Evolutionary conservation across 2,329 filamentous ascomycete genomes (phyloP), one percentile per base, ranked within the genome.

Genomic region (Gnomoniopsis smithogilvyi): DNA sequence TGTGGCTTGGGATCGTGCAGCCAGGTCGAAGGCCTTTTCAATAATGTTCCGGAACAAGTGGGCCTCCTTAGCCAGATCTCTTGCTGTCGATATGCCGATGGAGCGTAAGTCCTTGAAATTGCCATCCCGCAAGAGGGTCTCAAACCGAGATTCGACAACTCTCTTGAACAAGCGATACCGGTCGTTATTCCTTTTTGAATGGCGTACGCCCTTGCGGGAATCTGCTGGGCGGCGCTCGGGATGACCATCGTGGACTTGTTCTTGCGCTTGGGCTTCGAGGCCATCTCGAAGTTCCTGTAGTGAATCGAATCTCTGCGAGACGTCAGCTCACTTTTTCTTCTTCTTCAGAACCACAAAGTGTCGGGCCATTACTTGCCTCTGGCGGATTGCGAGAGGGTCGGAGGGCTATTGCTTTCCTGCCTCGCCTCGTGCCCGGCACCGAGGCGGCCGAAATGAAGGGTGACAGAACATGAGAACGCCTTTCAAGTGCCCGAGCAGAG

Each of bases 31-130:
- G 36, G 79, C 74, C n/a, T 73, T 70, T 21, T 75, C 68, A 30
- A 86, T 65, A 3, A 74, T 67, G 22, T 71, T 67, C 65, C 74
- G 74, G 67, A 85, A 86, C 10, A 78, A 66, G 8, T 67, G 67
- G 6, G 72, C 71, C 62, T 84, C 78, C 10, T 70, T 71, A 38
- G 77, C 73, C 19, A 84, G 68, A 54, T 80, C 76, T 53, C 73
- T 64, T 52, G 73, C 69, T 46, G 72, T 70, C n/a, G 64, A 62
- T 11, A 78, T 48, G 8, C 74, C 75, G 33, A 78, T 71, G 17
- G 69, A 63, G 30, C 43, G 62, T 62, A 72, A 74, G 10, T 70
- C 68, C 1, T 61, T 56, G 56, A 67, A 57, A 34, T 66, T 66
- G 2, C 60, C 2, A 22, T 30, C 68, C 68, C 74, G 26, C 22